Evolutionary conservation across 2,329 filamentous ascomycete genomes (phyloP), one percentile per base, ranked within the genome.

Genomic region (Ascocoryne sarcoides): DNA sequence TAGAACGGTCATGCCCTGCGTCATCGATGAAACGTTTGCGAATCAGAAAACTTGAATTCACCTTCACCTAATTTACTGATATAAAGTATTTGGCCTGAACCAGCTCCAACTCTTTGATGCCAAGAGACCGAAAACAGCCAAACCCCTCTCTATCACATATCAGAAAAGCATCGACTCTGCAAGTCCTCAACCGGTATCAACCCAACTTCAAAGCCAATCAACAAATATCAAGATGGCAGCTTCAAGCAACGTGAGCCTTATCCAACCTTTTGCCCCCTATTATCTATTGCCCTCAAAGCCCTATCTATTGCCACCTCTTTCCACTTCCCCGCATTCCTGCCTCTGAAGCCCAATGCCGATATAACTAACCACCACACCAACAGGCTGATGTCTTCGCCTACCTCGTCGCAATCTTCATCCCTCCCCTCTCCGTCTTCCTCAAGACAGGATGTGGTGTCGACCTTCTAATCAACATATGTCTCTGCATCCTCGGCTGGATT

Each of bases 381-480:
- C 17, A 56, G 55, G 35, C 45, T 34, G 52, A 56, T 17, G 44
- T 53, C 12, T 45, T 46, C 30, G 40, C 50, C 38, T 58, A 58
- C 45, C 31, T 58, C 35, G 32, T 58, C 21, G 54, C 55, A 12
- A 53, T 58, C 37, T 48, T 58, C 39, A 21, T 58, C 1, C 54
- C 54, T 15, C 44, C 43, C 38, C 14, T 57, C 3, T 36, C 55
- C 5, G 64, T 66, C 15, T 60, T 64, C 40, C 43, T 66, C 14
- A 59, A 61, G 39, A 53, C 56, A 3, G 64, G 62, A 21, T 65
- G 62, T 39, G 54, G 54, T 18, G 56, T 54, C 5, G 63, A 66
- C 35, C 50, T 67, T 17, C 40, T 64, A 15, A 66, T 66, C 47
- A 66, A 66, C 44, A 61, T 67, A 30, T 47, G 47, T 10, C 48